Percentiles rank a stretch among this genome's conserved stretches.
These are phyloP conservation scores for Debaryomyces sp. DNA, from an alignment of 1,139 yeast genomes.

Conservation along the genomic window DNA sequence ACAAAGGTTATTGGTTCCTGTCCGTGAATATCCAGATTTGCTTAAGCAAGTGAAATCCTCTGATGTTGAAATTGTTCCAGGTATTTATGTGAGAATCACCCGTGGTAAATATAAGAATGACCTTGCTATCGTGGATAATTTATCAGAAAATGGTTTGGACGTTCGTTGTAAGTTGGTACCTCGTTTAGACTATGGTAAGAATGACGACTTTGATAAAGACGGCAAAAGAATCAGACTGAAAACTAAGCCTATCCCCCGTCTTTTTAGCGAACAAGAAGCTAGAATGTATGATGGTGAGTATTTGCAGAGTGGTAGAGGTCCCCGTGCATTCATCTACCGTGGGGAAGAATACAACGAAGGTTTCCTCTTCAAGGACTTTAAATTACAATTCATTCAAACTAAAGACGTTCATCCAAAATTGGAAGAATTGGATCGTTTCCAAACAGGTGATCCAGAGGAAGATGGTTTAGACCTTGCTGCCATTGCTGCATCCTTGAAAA, in stretches of 20 bases:
- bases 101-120: conserved; percentile 94
- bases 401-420: conserved; percentile 85
- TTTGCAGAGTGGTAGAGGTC: conserved; percentile 75
- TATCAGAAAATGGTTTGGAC: conserved; percentile 93
- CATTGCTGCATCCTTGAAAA: conserved; percentile 80
- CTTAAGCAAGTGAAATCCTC: conserved; percentile 87
- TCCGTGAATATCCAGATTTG: conserved; percentile 91
- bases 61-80: conserved; percentile 87
- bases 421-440: conserved; percentile 86
- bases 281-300: conserved; percentile 55
- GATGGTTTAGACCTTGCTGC: conserved; percentile 82
- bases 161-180: conserved; percentile 92
- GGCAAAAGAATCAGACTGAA: conserved; percentile 57
- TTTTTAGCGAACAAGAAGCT: conserved; percentile 75
- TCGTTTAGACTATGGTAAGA: conserved; percentile 84
- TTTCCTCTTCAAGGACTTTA: conserved; percentile 81
- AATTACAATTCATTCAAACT: conserved; percentile 77
- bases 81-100: conserved; percentile 86
- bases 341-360: conserved; percentile 93
- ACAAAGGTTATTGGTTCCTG: conserved; percentile 84
- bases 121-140: conserved; percentile 87
- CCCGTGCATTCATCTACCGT: conserved; percentile 71
- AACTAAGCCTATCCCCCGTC: conserved; percentile 79
- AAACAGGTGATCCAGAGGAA: conserved; percentile 67
- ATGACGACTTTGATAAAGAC: conserved; percentile 58